Conservation (phyloP, 352 stramenopile genomes). For the Globisporangium lucens region DNA sequence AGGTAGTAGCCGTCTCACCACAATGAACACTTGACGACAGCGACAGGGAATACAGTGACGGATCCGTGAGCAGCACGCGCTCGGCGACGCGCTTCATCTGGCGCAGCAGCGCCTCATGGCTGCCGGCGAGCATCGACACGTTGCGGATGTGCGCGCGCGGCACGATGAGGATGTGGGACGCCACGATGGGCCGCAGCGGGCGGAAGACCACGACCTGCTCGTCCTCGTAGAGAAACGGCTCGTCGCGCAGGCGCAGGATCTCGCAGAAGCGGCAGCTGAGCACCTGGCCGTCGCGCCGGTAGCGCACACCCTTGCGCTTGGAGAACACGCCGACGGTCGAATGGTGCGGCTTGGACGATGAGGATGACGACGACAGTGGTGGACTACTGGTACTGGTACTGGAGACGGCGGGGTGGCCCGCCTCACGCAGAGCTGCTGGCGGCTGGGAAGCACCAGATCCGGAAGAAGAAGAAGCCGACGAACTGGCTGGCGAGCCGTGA, state of each 20-base stretch:
- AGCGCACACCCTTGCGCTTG: constrained; percentile 71
- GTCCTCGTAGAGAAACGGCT: constrained; percentile 78
- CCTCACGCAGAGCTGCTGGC: background rate
- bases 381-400: background rate
- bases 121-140: constrained; percentile 54
- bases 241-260: constrained; percentile 52
- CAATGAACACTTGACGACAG: background rate
- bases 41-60: background rate
- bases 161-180: constrained; percentile 78
- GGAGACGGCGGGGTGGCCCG: background rate
- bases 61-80: constrained; percentile 28
- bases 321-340: constrained; percentile 37
- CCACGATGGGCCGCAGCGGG: constrained; percentile 60
- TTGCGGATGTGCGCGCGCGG: constrained; percentile 78
- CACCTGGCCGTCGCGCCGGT: constrained; percentile 55
- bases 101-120: constrained; percentile 49
- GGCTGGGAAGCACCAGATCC: background rate
- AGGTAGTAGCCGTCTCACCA: background rate
- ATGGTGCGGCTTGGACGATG: constrained; percentile 5
- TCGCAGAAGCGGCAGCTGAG: constrained; percentile 79
- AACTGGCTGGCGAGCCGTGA: background rate
- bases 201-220: constrained; percentile 77
- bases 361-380: background rate
- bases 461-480: background rate
- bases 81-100: constrained; percentile 65